Evolutionary conservation across 2,329 filamentous ascomycete species (phyloP), one percentile per base, ranked within the genome.

Genomic region (Penicillium aurantiogriseum): DNA sequence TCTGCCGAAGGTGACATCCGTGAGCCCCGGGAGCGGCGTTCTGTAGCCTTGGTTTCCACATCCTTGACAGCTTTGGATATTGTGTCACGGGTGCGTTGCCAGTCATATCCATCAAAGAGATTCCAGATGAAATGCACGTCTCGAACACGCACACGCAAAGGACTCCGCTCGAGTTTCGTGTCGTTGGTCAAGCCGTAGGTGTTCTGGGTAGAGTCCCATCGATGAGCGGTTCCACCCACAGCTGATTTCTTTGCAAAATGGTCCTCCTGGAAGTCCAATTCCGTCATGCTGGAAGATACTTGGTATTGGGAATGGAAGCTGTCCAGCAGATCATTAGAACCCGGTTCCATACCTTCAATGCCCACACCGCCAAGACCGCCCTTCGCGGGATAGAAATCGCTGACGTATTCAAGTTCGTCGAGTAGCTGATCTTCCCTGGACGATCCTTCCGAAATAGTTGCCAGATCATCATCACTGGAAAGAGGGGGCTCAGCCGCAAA

Each of bases 51-150:
- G 43, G 82, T 81, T 74, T 99, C 91, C 2, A 99, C 88, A 52
- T 95, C 88, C 58, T 94, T 86, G 2, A 99, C 92, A 7, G 91
- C 92, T 69, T 93, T 90, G 23, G 87, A 87, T 56, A 99, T 96
- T 4, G 88, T 85, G 61, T 94, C 89, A 43, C 93, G 85, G 0
- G 95, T 99, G 43, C 85, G 84, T 65, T 88, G 85, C 95, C 95
- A 99, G 74, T 99, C 95, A 71, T 96, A 99, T 1, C 94, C 94
- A 77, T 99, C 94, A 73, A 94, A 97, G 1, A 99, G 79, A 69
- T 99, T 96, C 94, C 94, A 99, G 58, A 97, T 97, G 51, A 97
- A 79, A 71, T 97, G 91, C 6, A 96, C 88, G 69, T 97, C 91
- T 27, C 90, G 87, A 17, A 97, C 83, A 5, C 86, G 86, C 3